Percentiles rank a stretch among this genome's conserved stretches.
These are phyloP conservation scores for Aspergillus persii DNA, from an alignment of 2,329 filamentous ascomycete species.

Conservation along the genomic window DNA sequence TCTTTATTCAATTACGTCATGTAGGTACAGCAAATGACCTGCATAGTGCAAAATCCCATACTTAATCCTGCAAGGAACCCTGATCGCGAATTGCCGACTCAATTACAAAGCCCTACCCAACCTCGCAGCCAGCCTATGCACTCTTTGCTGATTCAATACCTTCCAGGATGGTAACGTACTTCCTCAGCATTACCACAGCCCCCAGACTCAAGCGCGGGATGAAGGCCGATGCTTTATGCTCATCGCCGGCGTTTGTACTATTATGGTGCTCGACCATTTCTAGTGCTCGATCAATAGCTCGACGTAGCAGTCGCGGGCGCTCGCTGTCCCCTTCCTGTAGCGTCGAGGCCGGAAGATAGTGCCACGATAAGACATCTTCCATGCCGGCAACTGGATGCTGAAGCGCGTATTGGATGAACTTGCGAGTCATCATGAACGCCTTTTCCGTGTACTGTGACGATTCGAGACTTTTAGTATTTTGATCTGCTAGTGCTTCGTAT, in stretches of 20 bases:
- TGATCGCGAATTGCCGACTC: neutral
- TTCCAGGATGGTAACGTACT: conserved; percentile 27
- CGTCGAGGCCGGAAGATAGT: conserved; percentile 44
- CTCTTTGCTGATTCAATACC: conserved; percentile 14
- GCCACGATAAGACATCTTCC: conserved; percentile 51
- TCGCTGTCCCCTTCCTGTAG: neutral
- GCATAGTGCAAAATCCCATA: neutral
- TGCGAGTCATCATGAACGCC: conserved; percentile 52
- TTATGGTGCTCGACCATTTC: conserved; percentile 29
- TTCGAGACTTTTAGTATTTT: conserved; percentile 46
- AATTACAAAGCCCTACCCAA: too few relatives aligned
- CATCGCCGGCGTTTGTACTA: conserved; percentile 17
- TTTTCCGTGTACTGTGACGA: conserved; percentile 54
- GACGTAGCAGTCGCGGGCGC: conserved; percentile 23
- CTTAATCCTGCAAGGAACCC: neutral
- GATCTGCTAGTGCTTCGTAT: conserved; percentile 52
- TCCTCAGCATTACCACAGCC: conserved; percentile 32
- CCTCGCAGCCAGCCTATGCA: neutral
- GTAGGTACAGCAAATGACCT: neutral
- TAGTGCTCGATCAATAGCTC: conserved; percentile 25
- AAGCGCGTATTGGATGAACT: conserved; percentile 51
- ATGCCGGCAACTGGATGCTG: conserved; percentile 45
- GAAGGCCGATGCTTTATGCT: conserved; percentile 25
- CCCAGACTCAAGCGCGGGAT: conserved; percentile 32
- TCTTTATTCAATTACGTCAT: neutral